A percentile compares a stretch with the other conserved stretches of the same genome.
phyloP scores from a whole-genome alignment of 371 early-diverging fungal species.

The Zychaea mexicana region DNA sequence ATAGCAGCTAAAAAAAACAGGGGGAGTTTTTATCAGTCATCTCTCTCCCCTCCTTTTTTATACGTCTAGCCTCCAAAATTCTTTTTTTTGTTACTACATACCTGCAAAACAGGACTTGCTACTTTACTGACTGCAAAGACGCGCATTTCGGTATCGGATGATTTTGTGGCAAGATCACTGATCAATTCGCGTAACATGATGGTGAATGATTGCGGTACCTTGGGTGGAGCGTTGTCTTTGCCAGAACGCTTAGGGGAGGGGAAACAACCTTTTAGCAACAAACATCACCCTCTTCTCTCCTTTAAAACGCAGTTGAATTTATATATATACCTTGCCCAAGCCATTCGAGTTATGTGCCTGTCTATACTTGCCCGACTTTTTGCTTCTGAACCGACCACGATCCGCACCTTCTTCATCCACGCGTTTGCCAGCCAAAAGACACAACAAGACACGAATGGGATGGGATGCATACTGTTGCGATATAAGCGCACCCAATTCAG shows the following conservation, averaged over 20 bases:
- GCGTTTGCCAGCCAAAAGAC: constrained; percentile 69
- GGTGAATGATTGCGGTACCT: constrained; percentile 66
- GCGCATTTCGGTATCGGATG: constrained; percentile 62
- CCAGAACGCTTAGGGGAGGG: constrained; percentile 20
- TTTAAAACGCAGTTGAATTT: too few species aligned
- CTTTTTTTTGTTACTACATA: too few species aligned
- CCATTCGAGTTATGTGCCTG: constrained; percentile 49
- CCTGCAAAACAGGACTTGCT: constrained; percentile 81
- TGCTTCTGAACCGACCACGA: constrained; percentile 60
- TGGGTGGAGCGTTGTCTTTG: constrained; percentile 40
- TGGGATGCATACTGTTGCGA: constrained; percentile 79
- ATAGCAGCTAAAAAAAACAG: constrained; percentile 31
- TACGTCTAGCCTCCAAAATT: too few species aligned
- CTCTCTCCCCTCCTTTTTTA: too few species aligned
- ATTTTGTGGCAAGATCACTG: constrained; percentile 53
- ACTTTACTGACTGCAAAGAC: constrained; percentile 65
- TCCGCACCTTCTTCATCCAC: constrained; percentile 57
- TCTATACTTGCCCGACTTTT: constrained; percentile 69
- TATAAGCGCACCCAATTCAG: constrained; percentile 67
- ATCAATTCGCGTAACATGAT: constrained; percentile 59
- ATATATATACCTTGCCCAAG: constrained; percentile 26
- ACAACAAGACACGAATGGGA: constrained; percentile 68
- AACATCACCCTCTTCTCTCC: too few species aligned
- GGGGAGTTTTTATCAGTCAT: background rate
- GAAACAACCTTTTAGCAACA: too few species aligned